A percentile compares a stretch with the other conserved stretches of the same genome.
Evolutionary conservation across 129 eudicot species (phyloP).

Genomic region (Tagetes patula): DNA sequence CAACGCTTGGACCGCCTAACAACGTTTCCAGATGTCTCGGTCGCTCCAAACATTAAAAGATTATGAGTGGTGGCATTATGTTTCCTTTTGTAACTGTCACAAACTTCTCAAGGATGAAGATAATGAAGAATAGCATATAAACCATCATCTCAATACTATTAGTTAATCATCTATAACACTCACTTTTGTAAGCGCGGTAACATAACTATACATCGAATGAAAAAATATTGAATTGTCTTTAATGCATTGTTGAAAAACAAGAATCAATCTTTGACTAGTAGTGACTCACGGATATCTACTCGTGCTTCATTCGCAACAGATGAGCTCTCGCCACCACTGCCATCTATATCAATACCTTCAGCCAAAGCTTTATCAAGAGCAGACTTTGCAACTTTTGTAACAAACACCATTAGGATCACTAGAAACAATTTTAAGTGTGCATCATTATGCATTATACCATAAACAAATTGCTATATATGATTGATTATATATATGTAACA

Average conservation of each 20-base stretch:
- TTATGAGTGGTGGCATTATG: neutral
- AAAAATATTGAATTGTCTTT: neutral
- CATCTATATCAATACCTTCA: constrained; percentile 57
- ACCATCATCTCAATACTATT: neutral
- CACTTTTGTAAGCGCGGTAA: neutral
- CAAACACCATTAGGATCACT: constrained; percentile 58
- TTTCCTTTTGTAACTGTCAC: neutral
- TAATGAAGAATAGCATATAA: neutral
- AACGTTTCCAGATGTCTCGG: neutral
- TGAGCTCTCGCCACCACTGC: constrained; percentile 23
- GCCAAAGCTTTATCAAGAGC: constrained; percentile 82
- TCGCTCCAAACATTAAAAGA: neutral
- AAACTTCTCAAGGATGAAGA: constrained; percentile 8
- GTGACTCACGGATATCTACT: constrained; percentile 57
- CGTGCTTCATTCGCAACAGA: constrained; percentile 37
- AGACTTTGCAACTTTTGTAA: constrained; percentile 77
- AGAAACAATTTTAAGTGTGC: constrained; percentile 27
- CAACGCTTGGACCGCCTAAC: neutral
- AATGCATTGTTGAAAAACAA: neutral
- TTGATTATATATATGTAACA: constrained; percentile 3
- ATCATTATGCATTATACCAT: constrained; percentile 3
- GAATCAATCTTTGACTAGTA: constrained; percentile 47
- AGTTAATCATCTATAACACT: constrained; percentile 6
- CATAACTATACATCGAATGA: constrained; percentile 20
- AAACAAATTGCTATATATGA: neutral